Evolutionary conservation across 441 rosid species (phyloP), one percentile per base, ranked within the genome.

Genomic region (Croton laevigatus): DNA sequence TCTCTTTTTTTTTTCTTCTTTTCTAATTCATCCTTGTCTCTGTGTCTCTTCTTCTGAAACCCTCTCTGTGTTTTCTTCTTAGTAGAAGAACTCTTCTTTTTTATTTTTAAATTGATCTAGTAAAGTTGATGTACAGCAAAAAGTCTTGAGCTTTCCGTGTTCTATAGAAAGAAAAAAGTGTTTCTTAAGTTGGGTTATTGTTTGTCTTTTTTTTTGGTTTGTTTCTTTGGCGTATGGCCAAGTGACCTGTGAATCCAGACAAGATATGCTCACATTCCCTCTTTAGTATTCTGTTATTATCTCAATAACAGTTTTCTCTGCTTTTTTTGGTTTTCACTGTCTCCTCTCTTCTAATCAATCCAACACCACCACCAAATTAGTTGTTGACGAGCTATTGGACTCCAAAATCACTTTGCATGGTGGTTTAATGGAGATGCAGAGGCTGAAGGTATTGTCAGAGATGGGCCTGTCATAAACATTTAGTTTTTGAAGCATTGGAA

Each of bases 91-190:
- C 19, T 36, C 17, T 34, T 2, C 9, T 1, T 23, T 32, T 13
- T 10, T 1, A 13, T 49, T 17, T 65, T 9, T 9, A 16, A 1
- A 5, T 46, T 46, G 7, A n/a, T 36, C 17, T 38, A 7, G n/a
- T 38, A 11, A 38, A 4, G 14, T 6, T 7, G 68, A 13, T 57
- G 57, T 9, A 34, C 34, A 59, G 66, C 74, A 40, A 44, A 70
- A 70, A 65, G 71, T 27, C 34, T 37, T 13, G 52, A 63, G 72
- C 74, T 68, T 72, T 77, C 71, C 71, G 45, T 79, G 79, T 66
- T 73, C 17, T 68, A 37, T 55, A 55, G 73, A 20, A 65, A 66
- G 87, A 86, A 80, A 83, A 79, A 79, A 79, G 71, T 71, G 79
- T 76, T 76, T 63, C 73, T 61, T 84, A 65, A 73, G 83, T 80